These are phyloP conservation scores for Arabis hirsuta DNA, from an alignment of 345 rosid species.

Conservation along the genomic window DNA sequence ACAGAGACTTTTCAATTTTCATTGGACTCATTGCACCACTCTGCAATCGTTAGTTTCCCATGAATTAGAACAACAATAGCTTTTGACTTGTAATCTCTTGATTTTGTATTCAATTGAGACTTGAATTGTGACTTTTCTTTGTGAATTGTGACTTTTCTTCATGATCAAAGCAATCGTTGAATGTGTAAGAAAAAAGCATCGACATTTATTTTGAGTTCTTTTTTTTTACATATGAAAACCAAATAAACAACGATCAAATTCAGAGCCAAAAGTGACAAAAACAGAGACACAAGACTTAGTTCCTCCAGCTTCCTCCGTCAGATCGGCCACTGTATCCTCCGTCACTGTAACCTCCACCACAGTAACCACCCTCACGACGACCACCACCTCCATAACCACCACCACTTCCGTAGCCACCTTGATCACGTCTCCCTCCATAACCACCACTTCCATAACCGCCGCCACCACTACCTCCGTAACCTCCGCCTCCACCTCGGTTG, in stretches of 20 bases:
- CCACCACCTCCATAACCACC: conserved; percentile 35
- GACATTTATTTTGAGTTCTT: background rate
- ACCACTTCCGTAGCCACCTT: no score
- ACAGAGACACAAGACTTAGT: conserved; percentile 18
- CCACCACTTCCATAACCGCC: no score
- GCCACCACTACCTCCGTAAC: no score
- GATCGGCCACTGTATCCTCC: conserved; percentile 65
- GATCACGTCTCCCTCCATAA: no score
- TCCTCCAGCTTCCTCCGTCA: conserved; percentile 64
- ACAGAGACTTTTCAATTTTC: background rate
- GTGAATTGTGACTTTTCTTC: no score
- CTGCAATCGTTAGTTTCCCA: conserved; percentile 31
- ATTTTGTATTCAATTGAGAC: background rate
- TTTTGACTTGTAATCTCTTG: background rate
- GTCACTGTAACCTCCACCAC: conserved; percentile 51
- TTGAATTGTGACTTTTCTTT: background rate
- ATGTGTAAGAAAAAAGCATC: conserved; percentile 8
- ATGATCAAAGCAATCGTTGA: background rate
- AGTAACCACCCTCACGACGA: conserved; percentile 51
- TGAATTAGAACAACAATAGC: conserved; percentile 2
- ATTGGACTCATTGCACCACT: conserved; percentile 33
- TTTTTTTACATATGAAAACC: background rate
- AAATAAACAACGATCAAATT: conserved; percentile 7
- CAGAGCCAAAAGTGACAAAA: conserved; percentile 10
- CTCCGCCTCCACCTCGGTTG: no score